phyloP scores from a whole-genome alignment of 768 basidiomycete genomes.

The Rhodosporidiobolus odoratus region DNA sequence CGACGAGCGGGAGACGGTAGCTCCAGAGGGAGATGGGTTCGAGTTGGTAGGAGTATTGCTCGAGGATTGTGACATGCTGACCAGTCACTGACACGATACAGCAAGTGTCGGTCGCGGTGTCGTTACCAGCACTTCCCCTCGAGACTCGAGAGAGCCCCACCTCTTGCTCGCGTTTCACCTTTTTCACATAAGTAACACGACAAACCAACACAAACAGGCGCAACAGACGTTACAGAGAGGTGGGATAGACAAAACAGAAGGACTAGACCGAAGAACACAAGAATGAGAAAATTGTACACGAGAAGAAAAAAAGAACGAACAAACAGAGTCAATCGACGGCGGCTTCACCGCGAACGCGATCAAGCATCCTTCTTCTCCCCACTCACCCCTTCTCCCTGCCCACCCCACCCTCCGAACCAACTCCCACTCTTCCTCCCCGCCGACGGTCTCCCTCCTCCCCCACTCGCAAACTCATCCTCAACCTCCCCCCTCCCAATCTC shows the following conservation, averaged over 20 bases:
- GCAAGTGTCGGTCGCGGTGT: too few species aligned
- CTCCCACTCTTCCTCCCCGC: not conserved
- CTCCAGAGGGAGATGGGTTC: not conserved
- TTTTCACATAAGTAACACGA: too few species aligned
- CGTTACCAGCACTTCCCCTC: too few species aligned
- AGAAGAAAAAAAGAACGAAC: not conserved
- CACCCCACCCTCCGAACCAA: not conserved
- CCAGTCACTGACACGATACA: too few species aligned
- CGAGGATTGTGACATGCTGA: not conserved
- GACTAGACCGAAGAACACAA: not conserved
- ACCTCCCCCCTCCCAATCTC: not conserved
- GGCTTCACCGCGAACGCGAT: not conserved
- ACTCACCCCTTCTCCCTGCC: not conserved
- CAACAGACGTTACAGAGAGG: not conserved
- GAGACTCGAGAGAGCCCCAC: too few species aligned
- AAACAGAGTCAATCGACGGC: not conserved
- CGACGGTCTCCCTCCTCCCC: not conserved
- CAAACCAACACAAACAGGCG: not conserved
- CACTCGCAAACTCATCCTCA: not conserved
- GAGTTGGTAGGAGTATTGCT: not conserved
- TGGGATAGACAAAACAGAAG: not conserved
- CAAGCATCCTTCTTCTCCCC: slow-evolving; percentile 6
- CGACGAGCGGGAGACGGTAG: slow-evolving; percentile 9
- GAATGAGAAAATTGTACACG: not conserved
- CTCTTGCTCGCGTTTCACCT: too few species aligned